Base-by-base conservation (phyloP, 495 filamentous ascomycete species). In the Aspergillus asperescens region DNA sequence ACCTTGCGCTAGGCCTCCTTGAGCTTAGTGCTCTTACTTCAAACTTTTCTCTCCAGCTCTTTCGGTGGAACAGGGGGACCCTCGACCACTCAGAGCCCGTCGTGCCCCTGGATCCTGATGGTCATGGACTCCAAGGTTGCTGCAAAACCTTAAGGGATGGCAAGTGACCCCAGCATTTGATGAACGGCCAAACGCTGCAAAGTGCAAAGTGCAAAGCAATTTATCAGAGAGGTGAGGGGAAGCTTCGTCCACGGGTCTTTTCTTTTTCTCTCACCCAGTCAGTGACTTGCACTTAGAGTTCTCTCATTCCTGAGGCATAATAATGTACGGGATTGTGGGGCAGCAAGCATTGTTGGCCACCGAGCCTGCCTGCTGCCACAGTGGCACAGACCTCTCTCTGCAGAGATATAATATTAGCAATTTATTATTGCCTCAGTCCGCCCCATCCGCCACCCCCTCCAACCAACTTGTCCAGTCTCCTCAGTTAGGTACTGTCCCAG, bases 401-500 rank as follows among this genome's bases (percentile, higher is more conserved):
- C 13, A 23, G 19, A 16, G 9, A 19, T 31, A 45, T 45, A 38
- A 37, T 32, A 40, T 32, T 19, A 48, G 37, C 25, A 8, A 35
- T 49, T 44, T 45, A 37, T 39, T 54, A 54, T 47, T 47, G 34
- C 42, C 34, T 44, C 39, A 27, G 9, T 27, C 51, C 51, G 51
- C 51, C 51, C 39, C 54, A 50, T 45, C 54, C 47, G 48, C 46
- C 37, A 31, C 47, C 23, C 47, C 39, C n/a, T n/a, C n/a, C n/a
- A 4, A 18, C 22, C 15, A 7, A 12, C 4, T 15, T 7, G 13
- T 5, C 5, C 27, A 5, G 5, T 5, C 5, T 29, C 27, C 27
- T 29, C 27, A 29, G 39, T 29, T 16, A 31, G 23, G 19, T n/a
- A n/a, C n/a, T n/a, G n/a, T n/a, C n/a, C n/a, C n/a, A n/a, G n/a